Evolutionary conservation across 148 eudicot genomes (phyloP).

Genomic region (Rhododendron vialii): DNA sequence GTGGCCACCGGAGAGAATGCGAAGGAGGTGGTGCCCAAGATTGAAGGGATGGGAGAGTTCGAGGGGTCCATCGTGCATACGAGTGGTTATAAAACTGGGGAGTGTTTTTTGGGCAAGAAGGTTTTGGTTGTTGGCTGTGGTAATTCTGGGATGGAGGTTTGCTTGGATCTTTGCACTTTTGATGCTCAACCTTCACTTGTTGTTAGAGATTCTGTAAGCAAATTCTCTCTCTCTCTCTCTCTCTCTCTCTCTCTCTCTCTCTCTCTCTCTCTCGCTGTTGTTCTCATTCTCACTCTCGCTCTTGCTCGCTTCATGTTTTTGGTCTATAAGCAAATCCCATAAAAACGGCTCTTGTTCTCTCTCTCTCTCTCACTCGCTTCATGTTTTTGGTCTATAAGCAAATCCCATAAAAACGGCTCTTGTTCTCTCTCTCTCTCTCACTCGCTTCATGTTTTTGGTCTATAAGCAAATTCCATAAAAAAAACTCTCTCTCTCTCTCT

Average conservation of each 20-base stretch:
- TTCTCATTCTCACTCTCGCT: too few species aligned
- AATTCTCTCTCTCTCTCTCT: neutral
- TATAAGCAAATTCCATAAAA: too few species aligned
- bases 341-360: neutral
- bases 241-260: neutral
- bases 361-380: neutral
- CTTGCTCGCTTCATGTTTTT: neutral
- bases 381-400: too few species aligned
- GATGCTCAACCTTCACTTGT: conserved; percentile 54
- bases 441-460: too few species aligned
- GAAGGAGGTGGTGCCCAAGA: conserved; percentile 35
- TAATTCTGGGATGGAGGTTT: conserved; percentile 76
- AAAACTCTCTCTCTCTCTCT: too few species aligned
- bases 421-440: too few species aligned
- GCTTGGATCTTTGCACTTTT: conserved; percentile 67
- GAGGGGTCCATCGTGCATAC: conserved; percentile 43
- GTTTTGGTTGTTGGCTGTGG: conserved; percentile 82
- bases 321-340: neutral
- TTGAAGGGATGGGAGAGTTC: conserved; percentile 42
- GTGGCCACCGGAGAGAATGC: conserved; percentile 79
- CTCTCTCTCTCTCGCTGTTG: too few species aligned
- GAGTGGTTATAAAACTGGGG: conserved; percentile 53
- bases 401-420: too few species aligned
- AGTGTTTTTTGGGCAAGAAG: conserved; percentile 27
- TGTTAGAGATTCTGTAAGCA: conserved; percentile 66